Evolutionary conservation across 331 rosid species (phyloP).

Genomic region (Rosa hybrid): DNA sequence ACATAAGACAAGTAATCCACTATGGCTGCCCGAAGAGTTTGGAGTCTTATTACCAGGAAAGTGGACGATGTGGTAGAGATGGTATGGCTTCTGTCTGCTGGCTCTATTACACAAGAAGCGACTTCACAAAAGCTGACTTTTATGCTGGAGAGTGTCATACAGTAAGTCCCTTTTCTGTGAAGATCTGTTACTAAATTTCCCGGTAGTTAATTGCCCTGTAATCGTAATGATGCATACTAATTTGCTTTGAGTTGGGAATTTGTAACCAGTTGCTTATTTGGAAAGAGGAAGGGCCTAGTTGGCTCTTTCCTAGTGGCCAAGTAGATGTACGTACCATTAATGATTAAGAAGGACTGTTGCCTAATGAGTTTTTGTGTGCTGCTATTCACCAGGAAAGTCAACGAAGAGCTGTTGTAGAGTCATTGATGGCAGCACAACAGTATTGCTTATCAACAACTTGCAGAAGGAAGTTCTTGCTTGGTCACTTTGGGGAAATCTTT

Average conservation of each 20-base stretch:
- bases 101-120: constrained; percentile 89
- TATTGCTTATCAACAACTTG: constrained; percentile 75
- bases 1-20: constrained; percentile 87
- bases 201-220: background rate
- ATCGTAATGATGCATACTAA: background rate
- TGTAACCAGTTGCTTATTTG: background rate
- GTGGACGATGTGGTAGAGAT: constrained; percentile 95
- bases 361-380: constrained; percentile 23
- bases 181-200: constrained; percentile 6
- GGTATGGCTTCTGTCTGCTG: constrained; percentile 90
- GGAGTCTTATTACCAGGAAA: constrained; percentile 92
- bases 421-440: constrained; percentile 73
- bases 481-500: constrained; percentile 70
- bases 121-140: constrained; percentile 64
- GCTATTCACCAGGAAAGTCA: constrained; percentile 60
- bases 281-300: background rate
- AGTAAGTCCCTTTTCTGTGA: constrained; percentile 38
- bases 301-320: constrained; percentile 1
- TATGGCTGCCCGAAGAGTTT: constrained; percentile 93
- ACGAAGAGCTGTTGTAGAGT: constrained; percentile 74
- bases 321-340: background rate
- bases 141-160: constrained; percentile 62
- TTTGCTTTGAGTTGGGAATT: background rate
- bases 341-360: background rate
- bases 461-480: constrained; percentile 83